Percentiles rank a stretch among this genome's conserved stretches.
phyloP scores from a whole-genome alignment of 1,139 yeast species.

The Blastobotrys capitulatus region DNA sequence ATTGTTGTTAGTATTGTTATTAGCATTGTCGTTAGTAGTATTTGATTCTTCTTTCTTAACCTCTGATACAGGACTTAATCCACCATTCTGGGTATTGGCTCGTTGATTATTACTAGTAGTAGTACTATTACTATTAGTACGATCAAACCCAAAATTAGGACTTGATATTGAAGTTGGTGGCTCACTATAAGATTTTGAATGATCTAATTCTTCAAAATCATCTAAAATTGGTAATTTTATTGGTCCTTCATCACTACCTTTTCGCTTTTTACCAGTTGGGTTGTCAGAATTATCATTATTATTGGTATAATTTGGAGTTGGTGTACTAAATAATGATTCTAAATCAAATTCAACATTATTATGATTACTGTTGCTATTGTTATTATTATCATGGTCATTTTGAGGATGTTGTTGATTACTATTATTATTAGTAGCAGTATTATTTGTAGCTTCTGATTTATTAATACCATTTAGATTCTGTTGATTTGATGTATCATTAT shows the following conservation, averaged over 20 bases:
- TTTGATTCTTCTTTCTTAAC: neutral
- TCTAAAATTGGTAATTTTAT: neutral
- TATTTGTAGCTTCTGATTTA: neutral
- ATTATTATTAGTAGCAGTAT: neutral
- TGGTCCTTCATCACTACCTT: slow-evolving; percentile 8
- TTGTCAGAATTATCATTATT: neutral
- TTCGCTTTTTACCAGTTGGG: slow-evolving; percentile 4
- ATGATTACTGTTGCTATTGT: too few relatives aligned
- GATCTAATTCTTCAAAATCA: neutral
- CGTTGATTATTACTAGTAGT: neutral
- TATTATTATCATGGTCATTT: too few relatives aligned
- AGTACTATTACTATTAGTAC: too few relatives aligned
- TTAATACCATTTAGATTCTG: neutral
- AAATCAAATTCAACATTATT: slow-evolving; percentile 6
- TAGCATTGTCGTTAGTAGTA: too few relatives aligned
- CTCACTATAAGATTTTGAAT: slow-evolving; percentile 6
- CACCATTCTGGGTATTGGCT: neutral
- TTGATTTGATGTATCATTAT: too few relatives aligned
- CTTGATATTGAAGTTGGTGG: slow-evolving; percentile 8
- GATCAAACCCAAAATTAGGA: neutral
- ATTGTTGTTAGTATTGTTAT: too few relatives aligned
- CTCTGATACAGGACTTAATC: neutral
- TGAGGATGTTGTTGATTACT: too few relatives aligned
- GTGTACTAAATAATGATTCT: slow-evolving; percentile 6
- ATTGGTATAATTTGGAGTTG: neutral